Base-by-base conservation (phyloP, 371 early-diverging fungal genomes). In the Phascolomyces articulosus region DNA sequence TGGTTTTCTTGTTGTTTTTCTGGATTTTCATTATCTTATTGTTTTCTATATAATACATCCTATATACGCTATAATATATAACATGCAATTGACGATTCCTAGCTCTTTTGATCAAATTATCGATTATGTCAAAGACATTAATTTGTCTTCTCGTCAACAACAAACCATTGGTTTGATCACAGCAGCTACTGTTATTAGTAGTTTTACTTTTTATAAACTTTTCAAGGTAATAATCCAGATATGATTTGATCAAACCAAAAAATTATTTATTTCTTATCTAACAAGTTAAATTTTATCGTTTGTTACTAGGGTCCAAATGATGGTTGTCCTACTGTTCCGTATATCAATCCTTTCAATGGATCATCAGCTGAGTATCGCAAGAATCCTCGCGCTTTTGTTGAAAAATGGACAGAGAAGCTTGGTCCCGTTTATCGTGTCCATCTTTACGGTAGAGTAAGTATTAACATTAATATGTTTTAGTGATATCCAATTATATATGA, bases 371-470 rank as follows among this genome's bases (percentile, higher is more conserved):
- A 66, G 24, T 74, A 61, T 24, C 66, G 68, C 23, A 31, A 24
- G n/a, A 16, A 72, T 44, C 71, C 72, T 7, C 11, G 24, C 2
- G 65, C 40, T 15, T 72, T 78, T 40, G 58, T 68, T 3, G 68
- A 55, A 40, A 65, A 69, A 27, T 61, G 55, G 47, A 62, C 64
- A 6, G 47, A 70, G 11, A 51, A 70, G 20, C 66, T 59, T 47
- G 78, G 78, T 2, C 64, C 66, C 16, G 63, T 67, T 3, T 74
- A 65, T 26, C 70, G 69, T 49, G 68, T 65, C 40, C 65, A 74
- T 55, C 23, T 78, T 4, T 70, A 68, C 51, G 78, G 78, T 21
- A n/a, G 66, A 20, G 62, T 66, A 68, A 10, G 23, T 40, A 15
- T 44, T 9, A 9, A 0, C 11, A 11, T 34, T 9, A 34, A n/a